Evolutionary conservation across 768 basidiomycete genomes (phyloP), one percentile per base, ranked within the genome.

Genomic region (Scleroderma citrinum): DNA sequence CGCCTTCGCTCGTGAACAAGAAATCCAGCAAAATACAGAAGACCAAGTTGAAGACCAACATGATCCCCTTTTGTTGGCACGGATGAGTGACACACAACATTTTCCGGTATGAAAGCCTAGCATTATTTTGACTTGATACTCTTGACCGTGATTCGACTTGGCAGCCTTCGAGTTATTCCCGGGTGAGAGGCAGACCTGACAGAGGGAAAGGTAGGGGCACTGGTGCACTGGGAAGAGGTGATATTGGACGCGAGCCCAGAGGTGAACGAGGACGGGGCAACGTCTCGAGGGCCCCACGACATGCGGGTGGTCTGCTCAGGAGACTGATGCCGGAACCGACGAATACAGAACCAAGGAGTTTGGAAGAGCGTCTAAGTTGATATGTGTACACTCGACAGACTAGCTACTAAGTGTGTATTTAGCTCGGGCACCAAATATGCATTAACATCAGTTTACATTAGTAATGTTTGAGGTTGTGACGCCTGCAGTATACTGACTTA

Each of bases 101-200:
- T 21, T 48, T 46, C 55, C 51, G 63, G 62, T 64, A 56, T 58
- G 23, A 39, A 21, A 47, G 7, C 46, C 30, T n/a, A 21, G 10
- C 19, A 21, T 39, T 11, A n/a, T 21, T 20, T 7, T 5, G 16
- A 2, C 20, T 5, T 23, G 21, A 31, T 3, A 0, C 34, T 3
- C 42, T 23, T 31, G 26, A 26, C 50, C 38, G 19, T 53, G 2
- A 56, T 4, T 36, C 32, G 39, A 26, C 26, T 11, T 38, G 16
- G 30, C 38, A 63, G 62, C 17, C 26, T 31, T 12, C 59, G n/a
- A 23, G 19, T 20, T 49, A 52, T 44, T 16, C 35, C n/a, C 63
- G 59, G 31, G 59, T 46, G 52, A 56, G 61, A 44, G 60, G 62
- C 36, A 63, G 44, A 41, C 43, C 47, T 16, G 61, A 59, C 8